These are phyloP conservation scores for Exophiala alcalophila DNA, from an alignment of 2,329 filamentous ascomycete genomes.

Conservation along the genomic window DNA sequence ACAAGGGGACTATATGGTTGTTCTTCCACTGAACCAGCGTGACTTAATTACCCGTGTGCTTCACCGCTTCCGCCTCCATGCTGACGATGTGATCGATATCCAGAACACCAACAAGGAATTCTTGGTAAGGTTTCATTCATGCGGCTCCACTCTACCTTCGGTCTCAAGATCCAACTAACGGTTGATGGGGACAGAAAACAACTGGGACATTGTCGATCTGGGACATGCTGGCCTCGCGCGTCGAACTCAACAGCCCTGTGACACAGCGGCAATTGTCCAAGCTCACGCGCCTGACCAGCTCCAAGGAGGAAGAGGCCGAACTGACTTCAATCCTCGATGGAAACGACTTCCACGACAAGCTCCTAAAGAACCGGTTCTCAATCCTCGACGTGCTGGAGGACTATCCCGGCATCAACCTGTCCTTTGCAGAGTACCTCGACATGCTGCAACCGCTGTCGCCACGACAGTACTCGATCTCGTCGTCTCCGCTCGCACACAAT, in stretches of 20 bases:
- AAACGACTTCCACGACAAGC: conserved; percentile 3
- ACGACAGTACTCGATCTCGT: conserved; percentile 74
- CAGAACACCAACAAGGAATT: too few relatives aligned
- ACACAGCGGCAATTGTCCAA: conserved; percentile 56
- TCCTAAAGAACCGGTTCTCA: conserved; percentile 10
- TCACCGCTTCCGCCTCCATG: conserved; percentile 61
- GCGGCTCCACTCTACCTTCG: too few relatives aligned
- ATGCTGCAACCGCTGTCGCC: conserved; percentile 74
- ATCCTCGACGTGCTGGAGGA: conserved; percentile 64
- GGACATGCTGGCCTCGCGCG: conserved; percentile 65
- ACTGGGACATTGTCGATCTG: conserved; percentile 61
- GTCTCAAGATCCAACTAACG: conserved; percentile 48
- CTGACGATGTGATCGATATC: conserved; percentile 66
- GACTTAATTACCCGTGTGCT: conserved; percentile 62
- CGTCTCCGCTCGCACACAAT: conserved; percentile 67
- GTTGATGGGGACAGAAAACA: conserved; percentile 55
- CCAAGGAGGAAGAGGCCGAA: not conserved
- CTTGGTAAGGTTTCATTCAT: too few relatives aligned
- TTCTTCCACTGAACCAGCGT: conserved; percentile 65
- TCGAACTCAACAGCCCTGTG: conserved; percentile 69
- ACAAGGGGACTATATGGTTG: conserved; percentile 68
- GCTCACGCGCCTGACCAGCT: not conserved
- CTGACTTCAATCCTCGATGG: not conserved
- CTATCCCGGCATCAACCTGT: conserved; percentile 57
- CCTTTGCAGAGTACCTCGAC: conserved; percentile 64